Base-by-base conservation (phyloP, 495 filamentous ascomycete species). In the Neurospora sp. region DNA sequence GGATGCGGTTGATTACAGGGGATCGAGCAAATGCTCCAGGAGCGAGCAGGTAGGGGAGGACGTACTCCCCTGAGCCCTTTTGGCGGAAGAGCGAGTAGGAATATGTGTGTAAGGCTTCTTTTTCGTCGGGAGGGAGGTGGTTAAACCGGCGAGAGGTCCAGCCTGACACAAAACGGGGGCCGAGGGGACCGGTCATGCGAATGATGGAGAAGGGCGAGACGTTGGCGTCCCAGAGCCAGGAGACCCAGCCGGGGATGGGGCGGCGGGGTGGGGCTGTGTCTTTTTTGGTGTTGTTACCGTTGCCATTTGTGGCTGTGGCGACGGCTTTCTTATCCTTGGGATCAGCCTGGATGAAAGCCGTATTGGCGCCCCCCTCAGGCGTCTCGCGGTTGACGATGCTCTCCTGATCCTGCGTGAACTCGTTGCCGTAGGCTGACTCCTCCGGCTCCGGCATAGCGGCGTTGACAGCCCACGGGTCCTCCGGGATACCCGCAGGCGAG, bases 181-280 rank as follows among this genome's bases (percentile, higher is more conserved):
- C 96, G 1, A 99, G 81, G 1, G 96, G 96, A n/a, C 96, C 96
- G 11, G 93, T 84, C 87, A 95, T 91, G 71, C 96, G 92, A 10
- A 99, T 88, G 20, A 99, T 82, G 75, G 90, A 93, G 81, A 99
- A 99, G 20, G 96, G 96, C 1, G 94, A 97, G 75, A 99, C 91
- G 79, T 99, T 99, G 75, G 93, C 93, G 74, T 99, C 96, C 96
- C 96, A 99, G 41, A 99, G 87, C 80, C 93, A 97, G 39, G 90
- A 89, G 20, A 98, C 84, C 93, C 94, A 97, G 80, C 91, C 91
- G 1, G 94, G 92, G 14, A 93, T 76, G 20, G 91, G 91, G 5
- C 92, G 86, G 70, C 85, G 84, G 9, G 82, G 79, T 44, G 80
- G 76, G 0, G 79, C 75, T 23, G 78, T 76, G 39, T 78, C 60